Evolutionary conservation across 208 protist genomes (phyloP).

Genomic region (Kentomonas sorsogonicus): DNA sequence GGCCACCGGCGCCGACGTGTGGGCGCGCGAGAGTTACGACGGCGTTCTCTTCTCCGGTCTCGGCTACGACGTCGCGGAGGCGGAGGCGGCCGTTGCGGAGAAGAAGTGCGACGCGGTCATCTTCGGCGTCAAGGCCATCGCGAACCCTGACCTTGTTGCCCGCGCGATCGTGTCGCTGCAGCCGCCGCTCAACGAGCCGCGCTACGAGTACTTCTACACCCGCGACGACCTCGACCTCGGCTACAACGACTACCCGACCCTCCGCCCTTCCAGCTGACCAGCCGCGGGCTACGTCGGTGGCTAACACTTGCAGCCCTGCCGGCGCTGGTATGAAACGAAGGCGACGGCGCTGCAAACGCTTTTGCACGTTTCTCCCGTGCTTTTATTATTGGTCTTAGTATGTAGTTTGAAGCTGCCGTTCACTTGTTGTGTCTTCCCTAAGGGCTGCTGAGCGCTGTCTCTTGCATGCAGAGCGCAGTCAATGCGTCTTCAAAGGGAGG

Average conservation of each 20-base stretch:
- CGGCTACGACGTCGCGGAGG: conserved; percentile 15
- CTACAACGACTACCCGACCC: conserved; percentile 48
- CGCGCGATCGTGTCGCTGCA: conserved; percentile 22
- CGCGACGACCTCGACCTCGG: conserved; percentile 14
- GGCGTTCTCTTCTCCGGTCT: conserved; percentile 15
- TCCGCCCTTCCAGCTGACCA: too few species aligned
- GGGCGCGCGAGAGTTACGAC: conserved; percentile 17
- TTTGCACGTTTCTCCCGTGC: too few species aligned
- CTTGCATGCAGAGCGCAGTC: neutral
- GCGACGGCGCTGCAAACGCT: too few species aligned
- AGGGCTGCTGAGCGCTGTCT: neutral
- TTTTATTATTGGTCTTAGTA: neutral
- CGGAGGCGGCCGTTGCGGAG: conserved; percentile 15
- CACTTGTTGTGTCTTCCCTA: neutral
- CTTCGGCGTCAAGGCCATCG: conserved; percentile 36
- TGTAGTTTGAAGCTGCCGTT: neutral
- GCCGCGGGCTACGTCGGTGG: too few species aligned
- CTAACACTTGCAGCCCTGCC: too few species aligned
- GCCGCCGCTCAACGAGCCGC: conserved; percentile 31
- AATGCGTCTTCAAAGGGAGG: neutral
- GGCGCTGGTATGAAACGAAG: too few species aligned
- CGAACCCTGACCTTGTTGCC: conserved; percentile 66
- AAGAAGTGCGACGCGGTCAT: conserved; percentile 21
- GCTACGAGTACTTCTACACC: conserved; percentile 29
- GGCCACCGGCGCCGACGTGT: conserved; percentile 7